phyloP scores from a whole-genome alignment of 2,329 filamentous ascomycete species.

The Ilyonectria destructans region DNA sequence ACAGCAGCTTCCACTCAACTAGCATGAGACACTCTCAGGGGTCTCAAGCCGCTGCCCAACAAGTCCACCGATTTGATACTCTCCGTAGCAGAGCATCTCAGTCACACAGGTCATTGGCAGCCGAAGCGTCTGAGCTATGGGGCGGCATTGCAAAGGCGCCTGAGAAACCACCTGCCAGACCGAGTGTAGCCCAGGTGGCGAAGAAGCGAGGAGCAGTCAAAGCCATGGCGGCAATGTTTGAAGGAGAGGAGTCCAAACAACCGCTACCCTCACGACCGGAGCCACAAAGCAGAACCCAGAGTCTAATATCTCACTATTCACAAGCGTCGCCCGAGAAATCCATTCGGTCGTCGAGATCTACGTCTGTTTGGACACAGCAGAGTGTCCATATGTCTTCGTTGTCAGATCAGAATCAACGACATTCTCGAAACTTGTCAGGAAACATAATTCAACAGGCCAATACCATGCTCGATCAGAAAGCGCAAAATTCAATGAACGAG shows the following conservation, averaged over 20 bases:
- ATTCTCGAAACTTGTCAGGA: conserved; percentile 22
- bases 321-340: conserved; percentile 32
- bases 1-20: background rate
- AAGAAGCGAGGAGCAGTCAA: conserved; percentile 58
- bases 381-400: conserved; percentile 21
- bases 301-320: conserved; percentile 42
- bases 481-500: conserved; percentile 40
- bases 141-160: conserved; percentile 32
- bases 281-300: conserved; percentile 40
- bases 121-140: conserved; percentile 7
- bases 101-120: background rate
- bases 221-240: conserved; percentile 69
- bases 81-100: conserved; percentile 14
- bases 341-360: conserved; percentile 28
- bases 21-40: background rate
- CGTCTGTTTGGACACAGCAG: conserved; percentile 28
- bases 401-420: conserved; percentile 22
- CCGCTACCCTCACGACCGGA: conserved; percentile 12
- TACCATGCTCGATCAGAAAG: conserved; percentile 15
- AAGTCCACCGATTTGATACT: conserved; percentile 7
- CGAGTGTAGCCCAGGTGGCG: conserved; percentile 39
- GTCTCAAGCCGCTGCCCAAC: background rate
- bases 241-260: conserved; percentile 50
- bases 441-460: background rate
- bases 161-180: conserved; percentile 22